Conservation (phyloP, 768 basidiomycete genomes). For the Tylopilus intermedius region DNA sequence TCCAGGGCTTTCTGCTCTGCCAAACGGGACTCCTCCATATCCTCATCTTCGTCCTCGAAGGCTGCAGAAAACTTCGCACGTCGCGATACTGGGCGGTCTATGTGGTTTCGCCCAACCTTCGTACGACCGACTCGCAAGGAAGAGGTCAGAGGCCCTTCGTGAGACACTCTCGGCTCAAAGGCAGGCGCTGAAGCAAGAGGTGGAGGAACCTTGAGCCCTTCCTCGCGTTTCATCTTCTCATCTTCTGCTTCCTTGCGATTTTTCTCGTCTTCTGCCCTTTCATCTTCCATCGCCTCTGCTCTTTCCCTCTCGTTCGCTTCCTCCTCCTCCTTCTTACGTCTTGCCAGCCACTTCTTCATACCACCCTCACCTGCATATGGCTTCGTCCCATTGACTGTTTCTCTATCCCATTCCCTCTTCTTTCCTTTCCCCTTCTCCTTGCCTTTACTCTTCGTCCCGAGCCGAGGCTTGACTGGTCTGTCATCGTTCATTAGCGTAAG, state of each 20-base stretch:
- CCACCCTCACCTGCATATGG: conserved; percentile 78
- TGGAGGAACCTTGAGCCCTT: conserved; percentile 16
- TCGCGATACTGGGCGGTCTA: conserved; percentile 48
- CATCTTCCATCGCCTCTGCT: conserved; percentile 33
- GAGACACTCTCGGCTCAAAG: conserved; percentile 18
- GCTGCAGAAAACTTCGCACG: conserved; percentile 64
- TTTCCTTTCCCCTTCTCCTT: conserved; percentile 33
- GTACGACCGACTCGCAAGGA: conserved; percentile 65
- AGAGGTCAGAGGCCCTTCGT: conserved; percentile 32
- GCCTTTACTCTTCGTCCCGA: conserved; percentile 38
- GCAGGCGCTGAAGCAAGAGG: conserved; percentile 13
- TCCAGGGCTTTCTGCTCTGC: conserved; percentile 47
- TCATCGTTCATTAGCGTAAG: conserved; percentile 61
- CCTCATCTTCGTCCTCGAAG: conserved; percentile 47
- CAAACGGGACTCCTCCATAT: conserved; percentile 36
- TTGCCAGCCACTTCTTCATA: conserved; percentile 70
- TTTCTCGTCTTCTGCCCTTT: conserved; percentile 28
- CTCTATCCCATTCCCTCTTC: conserved; percentile 32
- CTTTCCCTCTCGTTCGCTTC: conserved; percentile 37
- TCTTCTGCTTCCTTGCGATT: conserved; percentile 18
- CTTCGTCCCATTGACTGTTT: conserved; percentile 51
- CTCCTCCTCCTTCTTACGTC: conserved; percentile 53
- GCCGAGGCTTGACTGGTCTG: conserved; percentile 43
- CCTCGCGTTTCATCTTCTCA: conserved; percentile 15
- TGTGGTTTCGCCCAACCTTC: conserved; percentile 52